Evolutionary conservation across 225 moss, liverwort and hornwort species (phyloP), one percentile per base, ranked within the genome.

Genomic region (Marchantia polymorpha): DNA sequence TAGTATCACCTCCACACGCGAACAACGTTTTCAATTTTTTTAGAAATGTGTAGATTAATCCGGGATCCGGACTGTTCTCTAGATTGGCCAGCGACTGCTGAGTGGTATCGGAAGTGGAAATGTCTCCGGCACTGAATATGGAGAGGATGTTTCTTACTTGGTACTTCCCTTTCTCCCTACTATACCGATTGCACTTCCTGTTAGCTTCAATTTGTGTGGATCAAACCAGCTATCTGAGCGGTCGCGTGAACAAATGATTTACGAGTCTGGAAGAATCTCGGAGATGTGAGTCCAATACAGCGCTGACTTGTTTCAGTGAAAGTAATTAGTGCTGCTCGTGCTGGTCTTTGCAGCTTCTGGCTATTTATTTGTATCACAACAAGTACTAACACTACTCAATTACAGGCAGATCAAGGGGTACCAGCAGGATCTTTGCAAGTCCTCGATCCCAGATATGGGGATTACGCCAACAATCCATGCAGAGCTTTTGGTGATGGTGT

Each of bases 51-150:
- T 67, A 58, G 58, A 20, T 27, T 67, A 14, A 26, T 27, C 67
- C 25, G 31, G 13, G 29, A 10, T 67, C 67, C 27, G 26, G 12
- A 17, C 58, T 26, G 74, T 54, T 52, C 52, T 68, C 19, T 74
- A 86, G 86, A 81, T 95, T 12, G 95, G 93, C n/a, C 76, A 88
- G 77, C 79, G 74, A 15, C 82, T 95, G 71, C 81, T 95, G 52
- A 72, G 78, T 9, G 82, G 77, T 61, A 89, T 95, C 7, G 95
- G 89, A 84, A 91, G 93, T 29, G 95, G 95, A 64, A 95, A 95
- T 81, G 82, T 95, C 19, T 85, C 93, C 0, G 93, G 92, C 7
- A 86, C 76, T 16, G 87, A 65, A 63, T 80, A 88, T 30, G 95
- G 93, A 29, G 92, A 93, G 81, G 95, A 95, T 76, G 84, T 86